Base-by-base conservation (phyloP, 352 stramenopile species). In the Elongisporangium undulatum region DNA sequence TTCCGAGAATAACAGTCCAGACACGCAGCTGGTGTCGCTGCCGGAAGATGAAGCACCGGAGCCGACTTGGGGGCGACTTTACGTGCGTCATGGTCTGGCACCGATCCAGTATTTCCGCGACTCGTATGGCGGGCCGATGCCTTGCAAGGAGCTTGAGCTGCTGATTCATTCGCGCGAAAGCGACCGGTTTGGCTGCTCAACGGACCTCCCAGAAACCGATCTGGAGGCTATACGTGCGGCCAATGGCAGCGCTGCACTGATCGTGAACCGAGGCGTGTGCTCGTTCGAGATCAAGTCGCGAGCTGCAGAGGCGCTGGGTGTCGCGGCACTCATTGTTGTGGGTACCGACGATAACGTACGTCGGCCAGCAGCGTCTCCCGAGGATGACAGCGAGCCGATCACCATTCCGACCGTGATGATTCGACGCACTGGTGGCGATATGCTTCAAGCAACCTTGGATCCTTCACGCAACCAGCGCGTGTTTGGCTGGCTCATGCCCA, bases 71-170 rank as follows among this genome's bases (percentile, higher is more conserved):
- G 82, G 82, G 0, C 75, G 82, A 17, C 75, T 91, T 56, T 91
- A 91, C 59, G 52, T 91, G n/a, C 77, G 73, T 38, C 67, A 84
- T 26, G 82, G 77, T 2, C 56, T 88, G 21, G 63, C 75, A 0
- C 79, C 79, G 54, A 87, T 91, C 59, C 82, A 91, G 67, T 91
- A 91, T 70, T 88, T 91, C 57, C 79, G 79, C 13, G 79, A 87
- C 51, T 56, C 50, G 23, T 91, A 78, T 21, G 73, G 79, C 2
- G 79, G 79, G 0, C 50, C 64, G 1, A 85, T 91, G 60, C 19
- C 67, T 12, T 4, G 39, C 22, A 61, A 38, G 9, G 82, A 89
- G 52, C 56, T 83, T 5, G 61, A 74, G 13, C 79, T 91, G 53
- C 65, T 74, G 54, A 77, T 86, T 41, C 77, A 79, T 5, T 56